These are phyloP conservation scores for Hypoxylon sp. DNA, from an alignment of 2,329 filamentous ascomycete genomes.

Conservation along the genomic window DNA sequence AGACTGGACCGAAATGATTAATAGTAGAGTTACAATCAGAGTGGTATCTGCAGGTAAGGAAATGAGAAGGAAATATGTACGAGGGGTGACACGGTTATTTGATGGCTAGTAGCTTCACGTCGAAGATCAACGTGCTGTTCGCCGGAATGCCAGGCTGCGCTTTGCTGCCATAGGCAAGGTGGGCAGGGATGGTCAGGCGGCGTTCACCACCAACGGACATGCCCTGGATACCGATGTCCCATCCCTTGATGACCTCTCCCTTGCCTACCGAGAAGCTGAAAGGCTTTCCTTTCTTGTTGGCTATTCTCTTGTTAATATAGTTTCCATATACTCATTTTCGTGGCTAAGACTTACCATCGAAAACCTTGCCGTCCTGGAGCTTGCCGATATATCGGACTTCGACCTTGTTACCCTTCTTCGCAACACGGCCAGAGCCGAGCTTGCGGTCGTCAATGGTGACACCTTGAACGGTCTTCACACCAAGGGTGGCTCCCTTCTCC, in stretches of 20 bases:
- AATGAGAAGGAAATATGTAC: constrained; percentile 31
- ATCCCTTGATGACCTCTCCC: constrained; percentile 98
- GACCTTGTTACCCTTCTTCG: constrained; percentile 91
- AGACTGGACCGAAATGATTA: constrained; percentile 33
- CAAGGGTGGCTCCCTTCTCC: constrained; percentile 70
- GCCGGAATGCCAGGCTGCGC: constrained; percentile 85
- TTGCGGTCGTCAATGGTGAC: constrained; percentile 98
- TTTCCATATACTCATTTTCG: constrained; percentile 62
- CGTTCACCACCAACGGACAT: constrained; percentile 96
- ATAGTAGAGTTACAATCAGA: constrained; percentile 50
- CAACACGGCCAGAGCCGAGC: constrained; percentile 83
- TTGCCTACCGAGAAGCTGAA: constrained; percentile 96
- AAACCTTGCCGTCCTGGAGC: constrained; percentile 92
- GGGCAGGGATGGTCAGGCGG: constrained; percentile 88
- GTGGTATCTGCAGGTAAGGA: constrained; percentile 49
- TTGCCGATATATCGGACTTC: constrained; percentile 99
- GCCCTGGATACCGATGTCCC: constrained; percentile 94
- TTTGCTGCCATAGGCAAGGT: constrained; percentile 91
- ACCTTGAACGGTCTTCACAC: constrained; percentile 85
- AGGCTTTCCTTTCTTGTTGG: constrained; percentile 99
- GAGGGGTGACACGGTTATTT: constrained; percentile 69
- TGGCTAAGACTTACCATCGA: constrained; percentile 78
- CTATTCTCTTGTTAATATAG: constrained; percentile 61
- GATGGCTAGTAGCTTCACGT: constrained; percentile 87
- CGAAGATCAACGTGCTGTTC: constrained; percentile 93